Conservation (phyloP, 306 rosid species). For the Oxytropis ochrocephala region DNA sequence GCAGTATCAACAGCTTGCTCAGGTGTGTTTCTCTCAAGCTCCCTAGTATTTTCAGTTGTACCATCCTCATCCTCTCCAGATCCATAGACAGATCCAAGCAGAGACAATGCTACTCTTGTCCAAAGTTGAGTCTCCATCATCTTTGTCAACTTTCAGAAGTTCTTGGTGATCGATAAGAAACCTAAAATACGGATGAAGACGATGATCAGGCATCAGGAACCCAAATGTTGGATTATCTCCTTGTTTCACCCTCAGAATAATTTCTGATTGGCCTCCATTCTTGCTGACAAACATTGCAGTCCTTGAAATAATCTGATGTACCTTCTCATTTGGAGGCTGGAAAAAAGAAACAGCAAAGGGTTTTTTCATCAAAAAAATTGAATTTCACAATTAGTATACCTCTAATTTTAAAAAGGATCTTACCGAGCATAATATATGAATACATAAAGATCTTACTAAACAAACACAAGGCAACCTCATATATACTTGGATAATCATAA, state of each 20-base stretch:
- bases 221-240: slow-evolving; percentile 91
- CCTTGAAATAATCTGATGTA: slow-evolving; percentile 82
- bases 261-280: slow-evolving; percentile 83
- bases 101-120: slow-evolving; percentile 67
- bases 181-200: slow-evolving; percentile 72
- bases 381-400: slow-evolving; percentile 13
- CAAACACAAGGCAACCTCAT: slow-evolving; percentile 40
- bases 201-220: slow-evolving; percentile 84
- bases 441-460: slow-evolving; percentile 27
- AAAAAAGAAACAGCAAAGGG: slow-evolving; percentile 22
- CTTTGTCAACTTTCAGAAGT: slow-evolving; percentile 40
- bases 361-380: slow-evolving; percentile 26
- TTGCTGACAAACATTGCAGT: slow-evolving; percentile 69
- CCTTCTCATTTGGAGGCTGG: slow-evolving; percentile 83
- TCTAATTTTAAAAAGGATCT: slow-evolving; percentile 11
- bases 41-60: too few species aligned
- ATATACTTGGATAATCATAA: slow-evolving; percentile 46
- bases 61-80: slow-evolving; percentile 79
- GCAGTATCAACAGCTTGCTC: slow-evolving; percentile 31
- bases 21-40: too few species aligned
- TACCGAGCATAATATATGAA: slow-evolving; percentile 13
- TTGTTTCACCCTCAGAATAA: slow-evolving; percentile 83
- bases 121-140: slow-evolving; percentile 27
- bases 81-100: slow-evolving; percentile 85
- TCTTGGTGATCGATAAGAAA: slow-evolving; percentile 74